Conservation (phyloP, 805 yeast species). For the Starmerella apicola region DNA sequence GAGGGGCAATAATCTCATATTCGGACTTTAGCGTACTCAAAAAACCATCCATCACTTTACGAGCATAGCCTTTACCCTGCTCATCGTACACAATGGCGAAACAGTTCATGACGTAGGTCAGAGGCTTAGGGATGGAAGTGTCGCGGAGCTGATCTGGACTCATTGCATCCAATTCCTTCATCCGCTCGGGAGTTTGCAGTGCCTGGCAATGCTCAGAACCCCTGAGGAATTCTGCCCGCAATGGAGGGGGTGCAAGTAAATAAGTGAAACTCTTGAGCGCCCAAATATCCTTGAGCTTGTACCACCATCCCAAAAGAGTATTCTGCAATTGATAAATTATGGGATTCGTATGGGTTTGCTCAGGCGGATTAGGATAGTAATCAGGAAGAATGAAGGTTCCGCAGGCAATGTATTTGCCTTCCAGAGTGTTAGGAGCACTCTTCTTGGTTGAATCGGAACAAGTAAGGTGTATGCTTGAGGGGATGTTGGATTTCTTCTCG, state of each 20-base stretch:
- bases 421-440: too few species aligned
- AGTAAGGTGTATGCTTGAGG: too few species aligned
- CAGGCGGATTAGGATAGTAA: constrained; percentile 2
- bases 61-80: constrained; percentile 16
- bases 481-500: background rate
- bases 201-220: constrained; percentile 4
- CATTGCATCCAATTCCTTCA: constrained; percentile 4
- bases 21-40: constrained; percentile 2
- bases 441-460: too few species aligned
- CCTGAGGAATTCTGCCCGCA: constrained; percentile 5
- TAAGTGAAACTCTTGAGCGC: background rate
- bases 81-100: constrained; percentile 2
- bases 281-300: constrained; percentile 8
- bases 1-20: constrained; percentile 6
- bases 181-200: constrained; percentile 1
- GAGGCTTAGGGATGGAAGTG: constrained; percentile 4
- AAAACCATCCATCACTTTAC: constrained; percentile 3
- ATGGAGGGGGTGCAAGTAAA: constrained; percentile 4
- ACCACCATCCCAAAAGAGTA: background rate
- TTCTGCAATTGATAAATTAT: constrained; percentile 1
- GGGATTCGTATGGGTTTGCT: background rate
- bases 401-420: constrained; percentile 4
- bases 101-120: constrained; percentile 4
- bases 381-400: constrained; percentile 5
- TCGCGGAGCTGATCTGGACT: constrained; percentile 5